Evolutionary conservation across 306 rosid species (phyloP).

Genomic region (Mimosa pudica): DNA sequence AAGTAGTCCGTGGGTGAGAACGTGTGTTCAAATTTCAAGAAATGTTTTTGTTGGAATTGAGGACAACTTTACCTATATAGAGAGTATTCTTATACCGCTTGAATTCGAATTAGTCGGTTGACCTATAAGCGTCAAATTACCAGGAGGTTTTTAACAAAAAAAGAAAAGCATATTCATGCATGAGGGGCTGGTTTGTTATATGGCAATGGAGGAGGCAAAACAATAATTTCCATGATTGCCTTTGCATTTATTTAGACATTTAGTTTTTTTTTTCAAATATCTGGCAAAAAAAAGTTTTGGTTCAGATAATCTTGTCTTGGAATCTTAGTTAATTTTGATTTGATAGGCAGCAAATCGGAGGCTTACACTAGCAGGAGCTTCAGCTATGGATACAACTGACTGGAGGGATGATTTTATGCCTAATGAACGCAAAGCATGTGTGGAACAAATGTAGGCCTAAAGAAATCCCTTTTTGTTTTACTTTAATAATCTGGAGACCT

Average conservation of each 20-base stretch:
- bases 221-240: constrained; percentile 7
- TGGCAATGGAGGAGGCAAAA: not conserved
- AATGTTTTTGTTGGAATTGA: too few species aligned
- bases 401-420: not conserved
- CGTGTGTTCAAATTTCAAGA: too few species aligned
- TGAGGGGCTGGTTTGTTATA: constrained; percentile 1
- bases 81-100: too few species aligned
- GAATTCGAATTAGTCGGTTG: too few species aligned
- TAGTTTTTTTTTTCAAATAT: too few species aligned
- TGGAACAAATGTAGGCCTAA: not conserved
- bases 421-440: not conserved
- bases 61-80: too few species aligned
- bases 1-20: too few species aligned
- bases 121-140: too few species aligned
- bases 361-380: not conserved
- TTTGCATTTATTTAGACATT: not conserved
- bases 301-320: not conserved
- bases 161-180: too few species aligned
- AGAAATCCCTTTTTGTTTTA: not conserved
- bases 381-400: not conserved
- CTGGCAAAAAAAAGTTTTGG: not conserved
- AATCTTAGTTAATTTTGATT: not conserved
- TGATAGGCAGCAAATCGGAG: not conserved
- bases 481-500: not conserved
- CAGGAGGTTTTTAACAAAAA: too few species aligned